A percentile compares a stretch with the other conserved stretches of the same genome.
Conservation (phyloP, 805 yeast species). For the Lipomyces lipofer region DNA sequence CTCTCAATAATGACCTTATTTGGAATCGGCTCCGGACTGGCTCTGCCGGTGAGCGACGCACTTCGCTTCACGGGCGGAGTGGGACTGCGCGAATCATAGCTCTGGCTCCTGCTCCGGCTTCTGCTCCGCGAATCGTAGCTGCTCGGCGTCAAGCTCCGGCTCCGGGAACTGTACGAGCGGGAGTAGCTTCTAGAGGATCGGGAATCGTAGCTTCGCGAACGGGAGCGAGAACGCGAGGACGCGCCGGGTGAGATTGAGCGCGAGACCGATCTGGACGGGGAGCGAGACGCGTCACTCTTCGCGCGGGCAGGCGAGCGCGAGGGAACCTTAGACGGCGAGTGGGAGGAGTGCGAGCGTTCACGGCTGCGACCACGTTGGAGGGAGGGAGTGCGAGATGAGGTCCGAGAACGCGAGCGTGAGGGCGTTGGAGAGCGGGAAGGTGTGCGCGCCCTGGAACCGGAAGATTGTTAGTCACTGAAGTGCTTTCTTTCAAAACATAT, state of each 20-base stretch:
- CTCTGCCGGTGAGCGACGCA: background rate
- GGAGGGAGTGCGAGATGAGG: constrained; percentile 9
- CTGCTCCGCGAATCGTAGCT: constrained; percentile 11
- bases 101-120: constrained; percentile 3
- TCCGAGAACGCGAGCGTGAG: constrained; percentile 9
- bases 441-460: background rate
- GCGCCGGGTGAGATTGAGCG: background rate
- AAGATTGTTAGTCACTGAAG: no score
- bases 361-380: constrained; percentile 9
- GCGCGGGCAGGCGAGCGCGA: background rate
- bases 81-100: constrained; percentile 4
- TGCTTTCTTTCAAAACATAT: no score
- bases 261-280: background rate
- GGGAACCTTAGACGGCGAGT: no score
- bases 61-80: constrained; percentile 1
- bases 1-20: constrained; percentile 22
- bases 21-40: background rate
- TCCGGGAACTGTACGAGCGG: background rate
- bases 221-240: constrained; percentile 10
- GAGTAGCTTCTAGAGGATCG: constrained; percentile 16
- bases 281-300: background rate
- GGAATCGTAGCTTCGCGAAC: constrained; percentile 20
- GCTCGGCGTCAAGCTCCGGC: background rate
- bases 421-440: constrained; percentile 1
- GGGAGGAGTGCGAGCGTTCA: no score